phyloP scores from a whole-genome alignment of 768 basidiomycete genomes.

The Tricholoma terreum region DNA sequence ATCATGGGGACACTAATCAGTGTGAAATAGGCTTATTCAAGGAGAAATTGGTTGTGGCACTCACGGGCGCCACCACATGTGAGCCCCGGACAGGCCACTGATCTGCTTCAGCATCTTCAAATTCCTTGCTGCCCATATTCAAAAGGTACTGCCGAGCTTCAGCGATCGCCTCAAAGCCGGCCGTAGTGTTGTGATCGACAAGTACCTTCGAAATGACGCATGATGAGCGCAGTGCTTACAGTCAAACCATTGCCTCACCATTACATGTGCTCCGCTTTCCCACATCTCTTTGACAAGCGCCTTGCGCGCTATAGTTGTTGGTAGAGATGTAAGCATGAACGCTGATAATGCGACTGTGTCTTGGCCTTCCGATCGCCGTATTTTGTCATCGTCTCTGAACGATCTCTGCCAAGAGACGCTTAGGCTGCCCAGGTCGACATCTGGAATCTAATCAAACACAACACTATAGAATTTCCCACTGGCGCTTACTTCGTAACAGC shows the following conservation, averaged over 20 bases:
- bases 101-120: slow-evolving; percentile 42
- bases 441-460: slow-evolving; percentile 26
- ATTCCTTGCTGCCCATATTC: slow-evolving; percentile 55
- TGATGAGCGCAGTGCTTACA: slow-evolving; percentile 2
- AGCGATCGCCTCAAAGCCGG: slow-evolving; percentile 76
- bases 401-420: slow-evolving; percentile 54
- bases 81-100: slow-evolving; percentile 47
- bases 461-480: slow-evolving; percentile 6
- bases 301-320: slow-evolving; percentile 58
- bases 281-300: slow-evolving; percentile 80
- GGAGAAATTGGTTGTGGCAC: slow-evolving; percentile 20
- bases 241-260: slow-evolving; percentile 46
- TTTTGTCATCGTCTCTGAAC: slow-evolving; percentile 46
- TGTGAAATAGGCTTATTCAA: slow-evolving; percentile 1
- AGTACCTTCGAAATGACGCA: slow-evolving; percentile 63
- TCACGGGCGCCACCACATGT: slow-evolving; percentile 87
- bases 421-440: slow-evolving; percentile 43
- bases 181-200: slow-evolving; percentile 76
- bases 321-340: slow-evolving; percentile 77
- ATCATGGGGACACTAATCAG: slow-evolving; percentile 84
- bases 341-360: slow-evolving; percentile 75
- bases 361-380: slow-evolving; percentile 40
- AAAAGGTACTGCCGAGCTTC: slow-evolving; percentile 77
- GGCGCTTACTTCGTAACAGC: slow-evolving; percentile 50
- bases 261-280: slow-evolving; percentile 83